These are phyloP conservation scores for Anthracocystis panici-leucophaei DNA, from an alignment of 1,284 basidiomycete genomes.

Conservation along the genomic window DNA sequence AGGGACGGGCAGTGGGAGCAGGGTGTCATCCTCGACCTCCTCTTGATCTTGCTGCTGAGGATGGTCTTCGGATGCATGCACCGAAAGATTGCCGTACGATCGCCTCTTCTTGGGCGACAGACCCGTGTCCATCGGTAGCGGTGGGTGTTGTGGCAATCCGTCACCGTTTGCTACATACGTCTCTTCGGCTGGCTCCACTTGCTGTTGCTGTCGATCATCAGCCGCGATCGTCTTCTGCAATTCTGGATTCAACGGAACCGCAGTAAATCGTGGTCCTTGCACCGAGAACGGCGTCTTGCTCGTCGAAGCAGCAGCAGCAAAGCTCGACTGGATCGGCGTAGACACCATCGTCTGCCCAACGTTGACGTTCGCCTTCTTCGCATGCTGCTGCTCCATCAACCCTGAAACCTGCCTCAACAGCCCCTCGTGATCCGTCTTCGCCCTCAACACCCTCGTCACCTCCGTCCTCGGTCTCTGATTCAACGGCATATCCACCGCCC, in stretches of 20 bases:
- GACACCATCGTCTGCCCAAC: not conserved
- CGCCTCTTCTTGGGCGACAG: conserved; percentile 42
- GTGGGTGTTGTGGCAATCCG: conserved; percentile 15
- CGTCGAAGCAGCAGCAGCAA: not conserved
- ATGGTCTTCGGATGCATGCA: conserved; percentile 24
- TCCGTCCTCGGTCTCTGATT: conserved; percentile 36
- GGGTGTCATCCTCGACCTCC: conserved; percentile 22
- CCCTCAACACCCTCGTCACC: conserved; percentile 33
- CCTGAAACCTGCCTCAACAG: conserved; percentile 36
- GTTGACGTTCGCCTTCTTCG: not conserved
- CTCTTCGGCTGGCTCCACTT: conserved; percentile 8
- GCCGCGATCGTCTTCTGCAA: conserved; percentile 16
- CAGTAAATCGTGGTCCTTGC: conserved; percentile 27
- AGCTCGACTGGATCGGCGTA: conserved; percentile 20
- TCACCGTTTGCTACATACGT: conserved; percentile 11
- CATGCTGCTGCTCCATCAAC: conserved; percentile 6
- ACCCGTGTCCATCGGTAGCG: conserved; percentile 25
- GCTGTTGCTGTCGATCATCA: conserved; percentile 2
- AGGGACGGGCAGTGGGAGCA: conserved; percentile 15
- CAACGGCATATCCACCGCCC: conserved; percentile 45
- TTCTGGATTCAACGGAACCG: conserved; percentile 22
- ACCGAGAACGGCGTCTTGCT: conserved; percentile 31
- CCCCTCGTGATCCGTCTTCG: conserved; percentile 21
- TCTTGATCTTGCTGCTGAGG: conserved; percentile 5
- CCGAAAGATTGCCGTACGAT: conserved; percentile 46